Conservation (phyloP, 495 filamentous ascomycete genomes). For the Chaetomium tenue region DNA sequence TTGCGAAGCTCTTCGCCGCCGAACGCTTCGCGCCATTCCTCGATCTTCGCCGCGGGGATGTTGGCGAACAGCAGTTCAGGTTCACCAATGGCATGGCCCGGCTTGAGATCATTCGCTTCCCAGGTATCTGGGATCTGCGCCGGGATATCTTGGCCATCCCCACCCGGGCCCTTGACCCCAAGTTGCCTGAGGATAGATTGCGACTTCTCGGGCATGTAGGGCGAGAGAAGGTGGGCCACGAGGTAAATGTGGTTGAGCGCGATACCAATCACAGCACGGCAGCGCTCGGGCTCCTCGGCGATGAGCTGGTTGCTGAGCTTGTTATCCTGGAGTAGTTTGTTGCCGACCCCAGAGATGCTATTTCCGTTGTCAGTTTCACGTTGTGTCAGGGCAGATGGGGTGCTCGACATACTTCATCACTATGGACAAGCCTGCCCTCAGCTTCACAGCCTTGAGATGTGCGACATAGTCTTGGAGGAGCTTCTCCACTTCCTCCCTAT, state of each 20-base stretch:
- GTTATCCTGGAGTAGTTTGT: constrained; percentile 86
- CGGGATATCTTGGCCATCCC: constrained; percentile 39
- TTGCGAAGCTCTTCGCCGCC: constrained; percentile 65
- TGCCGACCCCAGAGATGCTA: constrained; percentile 61
- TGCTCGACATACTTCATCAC: constrained; percentile 50
- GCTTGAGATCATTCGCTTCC: constrained; percentile 58
- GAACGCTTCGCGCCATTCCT: constrained; percentile 77
- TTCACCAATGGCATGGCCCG: constrained; percentile 78
- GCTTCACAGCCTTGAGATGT: constrained; percentile 69
- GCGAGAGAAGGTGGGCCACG: constrained; percentile 68
- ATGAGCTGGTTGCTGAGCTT: constrained; percentile 53
- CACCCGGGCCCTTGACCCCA: constrained; percentile 24
- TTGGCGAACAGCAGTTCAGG: constrained; percentile 79
- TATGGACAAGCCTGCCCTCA: constrained; percentile 69
- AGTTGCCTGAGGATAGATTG: constrained; percentile 73
- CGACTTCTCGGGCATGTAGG: constrained; percentile 83
- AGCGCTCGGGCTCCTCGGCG: constrained; percentile 67
- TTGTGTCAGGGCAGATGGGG: background rate
- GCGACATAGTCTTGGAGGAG: constrained; percentile 67
- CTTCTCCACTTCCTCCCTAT: constrained; percentile 60
- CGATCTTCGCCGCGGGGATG: constrained; percentile 55
- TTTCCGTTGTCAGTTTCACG: constrained; percentile 42
- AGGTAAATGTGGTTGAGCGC: constrained; percentile 82
- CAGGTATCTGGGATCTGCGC: constrained; percentile 70
- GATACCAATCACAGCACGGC: constrained; percentile 74